Conservation (phyloP, 2,329 filamentous ascomycete genomes). For the Neurospora crassa region DNA sequence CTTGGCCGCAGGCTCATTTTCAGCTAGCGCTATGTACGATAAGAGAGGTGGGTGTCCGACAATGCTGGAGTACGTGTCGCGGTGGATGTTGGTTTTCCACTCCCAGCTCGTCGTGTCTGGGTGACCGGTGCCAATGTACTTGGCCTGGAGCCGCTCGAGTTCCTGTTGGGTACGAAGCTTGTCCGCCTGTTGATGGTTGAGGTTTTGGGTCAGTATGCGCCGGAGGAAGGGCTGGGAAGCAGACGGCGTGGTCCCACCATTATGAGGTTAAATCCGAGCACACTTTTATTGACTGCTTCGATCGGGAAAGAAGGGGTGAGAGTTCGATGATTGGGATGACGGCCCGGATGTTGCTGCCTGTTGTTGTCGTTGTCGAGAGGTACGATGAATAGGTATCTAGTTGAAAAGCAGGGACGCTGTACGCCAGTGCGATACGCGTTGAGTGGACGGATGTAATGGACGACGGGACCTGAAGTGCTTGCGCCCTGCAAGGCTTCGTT, state of each 20-base stretch:
- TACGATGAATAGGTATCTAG: not conserved
- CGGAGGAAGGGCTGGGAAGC: not conserved
- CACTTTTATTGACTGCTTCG: not conserved
- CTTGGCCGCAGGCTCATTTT: conserved; percentile 76
- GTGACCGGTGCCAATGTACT: conserved; percentile 92
- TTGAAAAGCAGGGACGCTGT: not conserved
- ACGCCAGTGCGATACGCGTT: not conserved
- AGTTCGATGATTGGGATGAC: not conserved
- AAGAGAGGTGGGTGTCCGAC: conserved; percentile 83
- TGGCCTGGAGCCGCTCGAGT: conserved; percentile 91
- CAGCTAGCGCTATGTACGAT: conserved; percentile 79
- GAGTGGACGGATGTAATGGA: not conserved
- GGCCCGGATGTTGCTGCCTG: not conserved
- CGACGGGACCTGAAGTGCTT: not conserved
- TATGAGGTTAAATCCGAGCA: not conserved
- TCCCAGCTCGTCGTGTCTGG: conserved; percentile 96
- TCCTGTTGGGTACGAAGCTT: conserved; percentile 97
- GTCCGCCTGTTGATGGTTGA: conserved; percentile 56
- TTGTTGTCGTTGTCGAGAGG: not conserved
- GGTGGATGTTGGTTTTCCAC: conserved; percentile 91
- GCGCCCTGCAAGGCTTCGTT: not conserved
- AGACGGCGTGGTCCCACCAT: not conserved
- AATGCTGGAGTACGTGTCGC: conserved; percentile 84
- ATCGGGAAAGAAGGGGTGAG: not conserved
- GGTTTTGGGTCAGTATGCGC: not conserved